phyloP scores from a whole-genome alignment of 2,329 filamentous ascomycete genomes.

The Helminthosporium solani region DNA sequence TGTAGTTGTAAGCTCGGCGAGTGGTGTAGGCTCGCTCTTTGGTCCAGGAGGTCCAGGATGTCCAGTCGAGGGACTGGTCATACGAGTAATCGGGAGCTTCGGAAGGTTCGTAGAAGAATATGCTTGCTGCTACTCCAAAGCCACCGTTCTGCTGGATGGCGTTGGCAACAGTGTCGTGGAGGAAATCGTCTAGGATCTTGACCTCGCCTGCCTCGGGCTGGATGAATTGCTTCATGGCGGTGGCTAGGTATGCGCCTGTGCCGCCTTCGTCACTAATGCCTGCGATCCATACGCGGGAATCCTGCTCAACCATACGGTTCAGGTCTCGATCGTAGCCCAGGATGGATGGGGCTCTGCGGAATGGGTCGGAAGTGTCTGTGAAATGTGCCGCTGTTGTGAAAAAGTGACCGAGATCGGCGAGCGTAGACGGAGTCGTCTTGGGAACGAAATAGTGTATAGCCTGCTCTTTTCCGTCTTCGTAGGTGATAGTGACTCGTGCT shows the following conservation, averaged over 20 bases:
- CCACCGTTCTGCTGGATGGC: conserved; percentile 44
- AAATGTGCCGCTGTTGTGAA: conserved; percentile 58
- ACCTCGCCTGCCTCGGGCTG: conserved; percentile 55
- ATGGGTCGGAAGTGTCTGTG: conserved; percentile 54
- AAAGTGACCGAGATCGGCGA: conserved; percentile 54
- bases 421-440: conserved; percentile 47
- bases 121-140: conserved; percentile 55
- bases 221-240: conserved; percentile 56
- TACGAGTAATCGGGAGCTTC: conserved; percentile 48
- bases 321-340: conserved; percentile 55
- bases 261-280: conserved; percentile 63
- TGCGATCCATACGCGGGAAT: conserved; percentile 57
- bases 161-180: conserved; percentile 54
- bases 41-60: conserved; percentile 55
- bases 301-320: conserved; percentile 45
- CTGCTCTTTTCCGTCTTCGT: conserved; percentile 52
- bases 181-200: conserved; percentile 55
- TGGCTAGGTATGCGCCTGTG: conserved; percentile 57
- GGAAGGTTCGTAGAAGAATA: conserved; percentile 58
- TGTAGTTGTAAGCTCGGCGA: conserved; percentile 60
- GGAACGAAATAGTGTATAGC: conserved; percentile 60
- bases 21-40: conserved; percentile 48
- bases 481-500: conserved; percentile 50
- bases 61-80: conserved; percentile 49
- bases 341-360: conserved; percentile 55